Evolutionary conservation across 2,329 filamentous ascomycete genomes (phyloP).

Genomic region (Phyllosticta citrichinensis): DNA sequence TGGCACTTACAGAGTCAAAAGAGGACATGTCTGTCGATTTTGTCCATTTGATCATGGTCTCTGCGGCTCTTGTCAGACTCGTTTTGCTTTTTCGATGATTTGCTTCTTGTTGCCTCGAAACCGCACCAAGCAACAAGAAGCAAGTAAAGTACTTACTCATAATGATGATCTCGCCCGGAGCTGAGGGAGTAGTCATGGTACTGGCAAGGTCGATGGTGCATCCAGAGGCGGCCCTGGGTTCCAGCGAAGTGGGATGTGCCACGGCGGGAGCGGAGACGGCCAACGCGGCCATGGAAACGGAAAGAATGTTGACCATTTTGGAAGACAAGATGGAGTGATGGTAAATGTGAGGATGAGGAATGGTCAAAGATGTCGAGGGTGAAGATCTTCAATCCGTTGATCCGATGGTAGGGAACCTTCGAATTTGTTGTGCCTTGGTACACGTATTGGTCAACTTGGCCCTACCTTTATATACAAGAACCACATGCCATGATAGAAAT

Average conservation of each 20-base stretch:
- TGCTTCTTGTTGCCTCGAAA: not conserved
- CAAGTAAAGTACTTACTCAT: not conserved
- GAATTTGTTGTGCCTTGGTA: not conserved
- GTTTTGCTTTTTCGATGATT: too few relatives aligned
- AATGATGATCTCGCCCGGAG: constrained; percentile 2
- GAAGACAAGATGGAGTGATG: not conserved
- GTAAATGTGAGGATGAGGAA: not conserved
- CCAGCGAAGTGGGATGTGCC: not conserved
- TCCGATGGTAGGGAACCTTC: not conserved
- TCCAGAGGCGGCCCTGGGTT: not conserved
- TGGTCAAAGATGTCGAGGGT: not conserved
- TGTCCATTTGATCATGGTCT: constrained; percentile 8
- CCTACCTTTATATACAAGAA: not conserved
- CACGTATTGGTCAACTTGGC: not conserved
- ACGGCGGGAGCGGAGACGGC: not conserved
- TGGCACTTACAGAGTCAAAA: constrained; percentile 4
- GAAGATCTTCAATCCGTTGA: not conserved
- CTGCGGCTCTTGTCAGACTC: not conserved
- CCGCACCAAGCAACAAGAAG: not conserved
- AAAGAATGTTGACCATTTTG: not conserved
- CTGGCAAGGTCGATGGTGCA: not conserved
- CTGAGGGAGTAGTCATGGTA: not conserved
- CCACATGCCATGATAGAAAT: not conserved
- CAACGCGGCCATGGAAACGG: not conserved
- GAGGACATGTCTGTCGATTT: not conserved